These are phyloP conservation scores for Phoma sp. DNA, from an alignment of 2,329 filamentous ascomycete genomes.

Conservation along the genomic window DNA sequence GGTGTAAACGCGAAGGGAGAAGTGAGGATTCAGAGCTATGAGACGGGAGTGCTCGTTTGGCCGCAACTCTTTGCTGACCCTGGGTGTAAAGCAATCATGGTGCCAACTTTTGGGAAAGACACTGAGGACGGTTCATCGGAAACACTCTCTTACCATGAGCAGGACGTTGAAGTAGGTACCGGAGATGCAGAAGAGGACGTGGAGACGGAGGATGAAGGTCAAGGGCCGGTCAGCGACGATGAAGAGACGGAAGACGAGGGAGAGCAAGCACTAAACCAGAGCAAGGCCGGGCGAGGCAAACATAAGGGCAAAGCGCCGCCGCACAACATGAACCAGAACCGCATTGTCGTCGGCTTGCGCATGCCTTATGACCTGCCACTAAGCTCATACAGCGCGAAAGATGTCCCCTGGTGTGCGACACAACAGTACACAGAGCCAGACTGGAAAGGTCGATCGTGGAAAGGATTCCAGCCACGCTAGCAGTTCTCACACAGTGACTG, in stretches of 20 bases:
- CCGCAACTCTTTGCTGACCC: conserved; percentile 61
- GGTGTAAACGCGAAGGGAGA: conserved; percentile 64
- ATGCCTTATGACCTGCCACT: conserved; percentile 86
- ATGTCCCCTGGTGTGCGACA: conserved; percentile 80
- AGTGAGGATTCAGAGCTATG: conserved; percentile 78
- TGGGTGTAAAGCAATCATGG: conserved; percentile 60
- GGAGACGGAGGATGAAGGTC: conserved; percentile 4
- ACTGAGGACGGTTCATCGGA: not conserved
- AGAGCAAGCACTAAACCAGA: not conserved
- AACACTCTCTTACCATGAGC: not conserved
- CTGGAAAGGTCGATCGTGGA: conserved; percentile 60
- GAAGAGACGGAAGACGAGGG: conserved; percentile 1
- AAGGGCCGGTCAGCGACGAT: not conserved
- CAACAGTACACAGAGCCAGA: conserved; percentile 67
- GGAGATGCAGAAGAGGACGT: conserved; percentile 21
- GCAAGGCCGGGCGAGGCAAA: not conserved
- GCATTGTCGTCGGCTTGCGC: conserved; percentile 68
- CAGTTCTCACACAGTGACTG: no score
- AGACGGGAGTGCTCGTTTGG: conserved; percentile 85
- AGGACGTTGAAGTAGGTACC: not conserved
- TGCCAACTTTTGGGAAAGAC: conserved; percentile 72
- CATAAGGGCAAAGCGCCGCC: not conserved
- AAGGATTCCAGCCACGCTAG: conserved; percentile 9
- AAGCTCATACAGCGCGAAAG: conserved; percentile 66
- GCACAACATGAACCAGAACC: conserved; percentile 1